Base-by-base conservation (phyloP, 1,284 basidiomycete species). In the Nidula niveotomentosa region DNA sequence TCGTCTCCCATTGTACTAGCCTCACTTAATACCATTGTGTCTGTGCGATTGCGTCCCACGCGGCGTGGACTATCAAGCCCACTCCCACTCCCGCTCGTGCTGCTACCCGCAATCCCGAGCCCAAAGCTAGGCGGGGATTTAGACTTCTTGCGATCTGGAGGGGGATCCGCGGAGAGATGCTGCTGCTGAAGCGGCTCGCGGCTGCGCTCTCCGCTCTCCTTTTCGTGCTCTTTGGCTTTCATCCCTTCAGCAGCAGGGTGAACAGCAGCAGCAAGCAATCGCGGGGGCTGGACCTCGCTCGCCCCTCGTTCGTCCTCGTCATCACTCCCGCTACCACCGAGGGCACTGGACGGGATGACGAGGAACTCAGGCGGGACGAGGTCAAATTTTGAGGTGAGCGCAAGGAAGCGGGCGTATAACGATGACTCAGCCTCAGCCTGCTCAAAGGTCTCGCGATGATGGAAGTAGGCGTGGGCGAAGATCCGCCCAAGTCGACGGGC, bases 381-480 rank as follows among this genome's bases (percentile, higher is more conserved):
- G 56, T 91, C 86, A 74, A 92, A 97, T 63, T 84, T 85, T 56
- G 84, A 79, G 8, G 90, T 90, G 54, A 98, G 83, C 2, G 87
- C 87, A 52, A 92, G 81, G 76, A 98, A 98, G 58, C 96, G 89
- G 34, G 90, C 88, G 65, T 98, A 98, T 1, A 98, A 79, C 0
- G 90, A 91, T 5, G 91, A 94, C 69, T 98, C 94, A 2, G 88
- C 91, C 71, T 96, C 94, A 45, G 91, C 91, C 63, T 91, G 88
- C 62, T 93, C 88, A 64, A 96, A 98, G 0, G 88, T 84, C 65
- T 96, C 95, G 55, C 91, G 88, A 71, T 98, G 94, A 68, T 94
- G 92, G 74, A 90, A 94, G 75, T 93, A 96, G 1, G 95, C 94
- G 70, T 99, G 96, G 0, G 93, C 93, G 68, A 99, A 98, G 63